Evolutionary conservation across 2,329 filamentous ascomycete species (phyloP).

Genomic region (Botrytis hyacinthi): DNA sequence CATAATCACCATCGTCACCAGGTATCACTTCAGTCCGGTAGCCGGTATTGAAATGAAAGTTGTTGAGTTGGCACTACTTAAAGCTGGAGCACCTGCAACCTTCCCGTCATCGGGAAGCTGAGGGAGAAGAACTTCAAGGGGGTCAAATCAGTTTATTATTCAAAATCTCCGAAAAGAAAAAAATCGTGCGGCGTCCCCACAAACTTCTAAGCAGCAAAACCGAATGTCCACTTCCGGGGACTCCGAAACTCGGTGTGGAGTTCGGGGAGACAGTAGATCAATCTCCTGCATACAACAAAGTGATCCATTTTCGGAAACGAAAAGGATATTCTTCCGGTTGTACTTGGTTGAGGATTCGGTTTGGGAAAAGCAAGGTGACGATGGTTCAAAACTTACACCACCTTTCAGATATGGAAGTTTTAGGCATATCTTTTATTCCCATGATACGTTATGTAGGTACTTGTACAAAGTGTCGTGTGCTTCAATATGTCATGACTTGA

Average conservation of each 20-base stretch:
- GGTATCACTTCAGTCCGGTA: constrained; percentile 10
- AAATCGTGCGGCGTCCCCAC: not conserved
- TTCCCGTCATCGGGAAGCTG: not conserved
- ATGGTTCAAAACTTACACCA: not conserved
- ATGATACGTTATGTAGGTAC: not conserved
- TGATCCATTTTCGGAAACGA: not conserved
- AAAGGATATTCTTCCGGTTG: not conserved
- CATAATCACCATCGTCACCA: not conserved
- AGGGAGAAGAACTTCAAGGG: not conserved
- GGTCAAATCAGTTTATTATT: not conserved
- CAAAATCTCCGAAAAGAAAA: not conserved
- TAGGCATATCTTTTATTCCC: constrained; percentile 37
- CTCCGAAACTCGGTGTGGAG: not conserved
- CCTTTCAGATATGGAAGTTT: not conserved
- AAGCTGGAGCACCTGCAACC: not conserved
- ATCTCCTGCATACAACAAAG: not conserved
- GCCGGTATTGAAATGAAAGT: not conserved
- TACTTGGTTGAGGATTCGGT: not conserved
- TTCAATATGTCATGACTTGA: not conserved
- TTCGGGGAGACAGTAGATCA: not conserved
- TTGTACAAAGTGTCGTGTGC: not conserved
- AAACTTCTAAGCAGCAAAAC: not conserved
- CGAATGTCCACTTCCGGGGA: not conserved
- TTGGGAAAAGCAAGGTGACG: not conserved
- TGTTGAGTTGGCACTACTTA: not conserved